Evolutionary conservation across 768 basidiomycete genomes (phyloP).

Genomic region (Leccinellum albellum): DNA sequence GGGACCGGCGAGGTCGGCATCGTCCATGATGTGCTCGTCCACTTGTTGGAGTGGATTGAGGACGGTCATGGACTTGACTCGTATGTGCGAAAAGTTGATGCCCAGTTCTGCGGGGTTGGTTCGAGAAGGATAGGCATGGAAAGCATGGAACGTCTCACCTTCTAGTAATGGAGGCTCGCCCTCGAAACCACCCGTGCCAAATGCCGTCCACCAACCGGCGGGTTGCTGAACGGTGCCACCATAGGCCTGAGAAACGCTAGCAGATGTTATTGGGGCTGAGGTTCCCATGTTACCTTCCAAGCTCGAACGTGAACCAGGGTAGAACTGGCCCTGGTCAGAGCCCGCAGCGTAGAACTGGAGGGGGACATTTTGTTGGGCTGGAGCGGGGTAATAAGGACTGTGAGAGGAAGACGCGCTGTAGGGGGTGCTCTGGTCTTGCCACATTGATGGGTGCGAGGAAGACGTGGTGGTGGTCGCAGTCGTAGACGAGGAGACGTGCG

Average conservation of each 20-base stretch:
- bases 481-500: conserved; percentile 5
- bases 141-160: conserved; percentile 47
- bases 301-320: conserved; percentile 70
- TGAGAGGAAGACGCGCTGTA: conserved; percentile 61
- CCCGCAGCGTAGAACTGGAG: conserved; percentile 77
- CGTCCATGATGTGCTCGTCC: conserved; percentile 96
- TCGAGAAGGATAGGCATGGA: neutral
- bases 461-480: neutral
- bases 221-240: conserved; percentile 70
- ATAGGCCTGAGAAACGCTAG: conserved; percentile 46
- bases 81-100: conserved; percentile 96
- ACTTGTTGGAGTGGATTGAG: conserved; percentile 85
- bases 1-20: conserved; percentile 95
- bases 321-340: conserved; percentile 56
- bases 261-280: conserved; percentile 51
- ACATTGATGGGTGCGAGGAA: conserved; percentile 54
- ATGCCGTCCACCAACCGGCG: conserved; percentile 92
- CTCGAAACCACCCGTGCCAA: conserved; percentile 92
- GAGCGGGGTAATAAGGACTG: conserved; percentile 48
- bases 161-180: conserved; percentile 94
- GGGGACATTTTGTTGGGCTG: conserved; percentile 50
- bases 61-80: conserved; percentile 89
- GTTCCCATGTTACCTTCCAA: conserved; percentile 64
- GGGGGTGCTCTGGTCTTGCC: conserved; percentile 64
- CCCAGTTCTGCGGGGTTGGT: conserved; percentile 69